A percentile compares a stretch with the other conserved stretches of the same genome.
phyloP scores from a whole-genome alignment of 768 basidiomycete species.

The Terana coerulea region DNA sequence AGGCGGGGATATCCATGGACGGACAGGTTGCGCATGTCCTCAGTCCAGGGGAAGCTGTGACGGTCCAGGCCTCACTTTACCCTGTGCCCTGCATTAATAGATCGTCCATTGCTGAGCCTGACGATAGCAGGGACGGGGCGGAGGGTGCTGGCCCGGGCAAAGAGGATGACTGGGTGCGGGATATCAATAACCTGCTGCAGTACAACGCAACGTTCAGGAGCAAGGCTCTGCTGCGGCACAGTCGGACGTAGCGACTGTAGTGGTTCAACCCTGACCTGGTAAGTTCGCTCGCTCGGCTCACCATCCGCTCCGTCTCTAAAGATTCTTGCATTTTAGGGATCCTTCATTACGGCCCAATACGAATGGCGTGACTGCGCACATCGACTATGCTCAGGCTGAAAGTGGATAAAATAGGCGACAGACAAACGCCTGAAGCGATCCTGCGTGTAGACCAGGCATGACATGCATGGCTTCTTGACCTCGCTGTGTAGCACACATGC shows the following conservation, averaged over 20 bases:
- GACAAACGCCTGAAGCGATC: too few relatives aligned
- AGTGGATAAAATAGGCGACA: too few relatives aligned
- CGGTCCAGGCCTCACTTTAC: slow-evolving; percentile 78
- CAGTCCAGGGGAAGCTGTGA: slow-evolving; percentile 80
- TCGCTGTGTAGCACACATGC: too few relatives aligned
- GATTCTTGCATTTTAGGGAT: not conserved
- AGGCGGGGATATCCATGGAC: slow-evolving; percentile 91
- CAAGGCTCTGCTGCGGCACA: slow-evolving; percentile 77
- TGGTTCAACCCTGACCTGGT: too few relatives aligned
- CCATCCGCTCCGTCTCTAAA: not conserved
- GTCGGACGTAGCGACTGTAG: slow-evolving; percentile 42
- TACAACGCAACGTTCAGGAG: slow-evolving; percentile 94
- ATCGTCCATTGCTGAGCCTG: slow-evolving; percentile 64
- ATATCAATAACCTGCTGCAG: slow-evolving; percentile 91
- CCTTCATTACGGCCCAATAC: too few relatives aligned
- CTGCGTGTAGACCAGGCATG: too few relatives aligned
- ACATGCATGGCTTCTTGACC: too few relatives aligned
- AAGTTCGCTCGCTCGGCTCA: too few relatives aligned
- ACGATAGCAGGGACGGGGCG: slow-evolving; percentile 54
- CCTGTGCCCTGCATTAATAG: slow-evolving; percentile 93
- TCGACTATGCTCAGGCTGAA: too few relatives aligned
- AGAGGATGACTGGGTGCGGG: slow-evolving; percentile 94
- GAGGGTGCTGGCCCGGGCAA: slow-evolving; percentile 77
- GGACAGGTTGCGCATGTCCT: slow-evolving; percentile 82
- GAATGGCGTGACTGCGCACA: too few relatives aligned